Conservation (phyloP, 2,329 filamentous ascomycete genomes). For the Fusarium phyllophilum region DNA sequence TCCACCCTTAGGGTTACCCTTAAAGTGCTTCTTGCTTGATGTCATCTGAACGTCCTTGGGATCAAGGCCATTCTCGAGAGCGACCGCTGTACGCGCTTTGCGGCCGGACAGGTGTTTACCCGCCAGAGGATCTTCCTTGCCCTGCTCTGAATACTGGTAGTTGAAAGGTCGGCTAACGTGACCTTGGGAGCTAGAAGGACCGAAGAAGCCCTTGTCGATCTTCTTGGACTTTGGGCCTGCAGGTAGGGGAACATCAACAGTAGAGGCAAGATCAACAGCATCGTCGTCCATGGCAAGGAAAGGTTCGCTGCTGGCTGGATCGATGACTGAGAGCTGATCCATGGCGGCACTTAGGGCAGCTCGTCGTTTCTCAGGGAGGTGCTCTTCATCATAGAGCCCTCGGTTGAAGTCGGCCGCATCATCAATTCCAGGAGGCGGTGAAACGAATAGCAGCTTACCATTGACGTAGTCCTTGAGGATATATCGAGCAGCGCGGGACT, state of each 20-base stretch:
- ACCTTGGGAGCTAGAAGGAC: slow-evolving; percentile 68
- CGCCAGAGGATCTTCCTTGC: slow-evolving; percentile 54
- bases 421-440: slow-evolving; percentile 80
- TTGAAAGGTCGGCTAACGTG: slow-evolving; percentile 85
- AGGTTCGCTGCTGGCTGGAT: slow-evolving; percentile 39
- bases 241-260: slow-evolving; percentile 62
- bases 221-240: slow-evolving; percentile 78
- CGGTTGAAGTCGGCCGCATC: slow-evolving; percentile 84
- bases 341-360: slow-evolving; percentile 66
- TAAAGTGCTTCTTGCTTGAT: slow-evolving; percentile 92
- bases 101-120: slow-evolving; percentile 80
- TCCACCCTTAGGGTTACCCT: slow-evolving; percentile 72
- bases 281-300: slow-evolving; percentile 47
- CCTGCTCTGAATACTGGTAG: slow-evolving; percentile 88
- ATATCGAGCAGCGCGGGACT: slow-evolving; percentile 88
- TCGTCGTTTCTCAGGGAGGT: slow-evolving; percentile 84
- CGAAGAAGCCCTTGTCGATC: slow-evolving; percentile 93
- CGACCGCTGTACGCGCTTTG: slow-evolving; percentile 83
- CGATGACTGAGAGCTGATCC: slow-evolving; percentile 57
- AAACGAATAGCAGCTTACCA: slow-evolving; percentile 91
- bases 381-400: slow-evolving; percentile 84
- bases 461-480: slow-evolving; percentile 98
- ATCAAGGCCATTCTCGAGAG: slow-evolving; percentile 86
- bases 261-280: slow-evolving; percentile 46
- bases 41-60: slow-evolving; percentile 76